Conservation (phyloP, 2,329 filamentous ascomycete genomes). For the Fusarium bactridioides region DNA sequence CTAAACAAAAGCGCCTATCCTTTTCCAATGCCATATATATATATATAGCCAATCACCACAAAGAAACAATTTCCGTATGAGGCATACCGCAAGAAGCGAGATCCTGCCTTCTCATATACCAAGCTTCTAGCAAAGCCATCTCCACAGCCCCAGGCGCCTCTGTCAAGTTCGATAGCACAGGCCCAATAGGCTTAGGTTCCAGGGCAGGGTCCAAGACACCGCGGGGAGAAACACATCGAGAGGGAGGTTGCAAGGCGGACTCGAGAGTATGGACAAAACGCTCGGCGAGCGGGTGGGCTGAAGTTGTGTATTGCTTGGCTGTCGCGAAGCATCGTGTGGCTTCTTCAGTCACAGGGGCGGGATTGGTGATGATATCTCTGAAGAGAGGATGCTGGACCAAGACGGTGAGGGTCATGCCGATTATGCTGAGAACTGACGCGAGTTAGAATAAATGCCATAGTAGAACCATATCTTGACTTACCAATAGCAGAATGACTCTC, state of each 20-base stretch:
- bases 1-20: constrained; percentile 11
- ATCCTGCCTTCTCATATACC: constrained; percentile 29
- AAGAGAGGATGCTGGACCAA: constrained; percentile 35
- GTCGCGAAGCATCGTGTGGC: constrained; percentile 34
- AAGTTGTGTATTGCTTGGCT: constrained; percentile 28
- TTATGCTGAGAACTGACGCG: constrained; percentile 26
- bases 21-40: not conserved
- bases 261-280: constrained; percentile 32
- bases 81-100: constrained; percentile 13
- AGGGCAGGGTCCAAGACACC: constrained; percentile 32
- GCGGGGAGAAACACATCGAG: constrained; percentile 11
- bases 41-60: constrained; percentile 27
- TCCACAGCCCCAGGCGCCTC: constrained; percentile 20
- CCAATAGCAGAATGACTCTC: constrained; percentile 34
- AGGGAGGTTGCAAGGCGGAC: constrained; percentile 23
- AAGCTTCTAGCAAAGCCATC: constrained; percentile 34
- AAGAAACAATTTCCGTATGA: constrained; percentile 28
- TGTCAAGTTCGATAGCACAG: constrained; percentile 6
- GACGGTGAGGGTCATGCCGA: constrained; percentile 37
- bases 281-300: constrained; percentile 16
- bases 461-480: not conserved
- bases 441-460: not conserved
- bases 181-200: constrained; percentile 18
- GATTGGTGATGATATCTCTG: constrained; percentile 27
- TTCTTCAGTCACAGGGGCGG: constrained; percentile 26